These are phyloP conservation scores for Pholiota molesta DNA, from an alignment of 768 basidiomycete genomes.

Conservation along the genomic window DNA sequence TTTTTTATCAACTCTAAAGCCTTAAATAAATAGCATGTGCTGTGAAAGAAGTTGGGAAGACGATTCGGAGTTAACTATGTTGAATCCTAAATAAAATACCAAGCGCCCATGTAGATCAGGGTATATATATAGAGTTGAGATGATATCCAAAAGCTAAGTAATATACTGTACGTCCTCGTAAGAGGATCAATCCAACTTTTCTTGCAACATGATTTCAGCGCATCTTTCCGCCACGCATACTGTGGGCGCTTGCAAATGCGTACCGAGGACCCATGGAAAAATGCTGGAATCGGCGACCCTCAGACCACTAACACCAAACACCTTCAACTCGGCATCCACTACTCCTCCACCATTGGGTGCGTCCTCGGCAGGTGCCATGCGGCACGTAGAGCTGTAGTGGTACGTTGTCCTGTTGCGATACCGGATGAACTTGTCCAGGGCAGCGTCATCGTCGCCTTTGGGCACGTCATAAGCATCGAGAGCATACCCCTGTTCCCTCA, in stretches of 20 bases:
- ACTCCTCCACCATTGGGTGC: slow-evolving; percentile 9
- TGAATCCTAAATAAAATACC: not conserved
- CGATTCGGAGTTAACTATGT: not conserved
- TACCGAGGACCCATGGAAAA: slow-evolving; percentile 16
- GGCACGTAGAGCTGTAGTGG: slow-evolving; percentile 16
- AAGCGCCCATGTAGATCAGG: not conserved
- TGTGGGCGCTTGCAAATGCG: slow-evolving; percentile 16
- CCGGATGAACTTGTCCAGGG: slow-evolving; percentile 14
- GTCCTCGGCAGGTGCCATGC: slow-evolving; percentile 9
- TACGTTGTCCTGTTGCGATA: slow-evolving; percentile 13
- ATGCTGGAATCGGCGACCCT: slow-evolving; percentile 16
- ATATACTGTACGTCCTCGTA: not conserved
- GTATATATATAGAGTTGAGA: not conserved
- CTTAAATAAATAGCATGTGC: not conserved
- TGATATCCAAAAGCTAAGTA: not conserved
- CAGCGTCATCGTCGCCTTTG: slow-evolving; percentile 2
- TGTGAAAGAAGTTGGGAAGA: not conserved
- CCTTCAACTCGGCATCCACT: slow-evolving; percentile 10
- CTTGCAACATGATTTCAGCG: slow-evolving; percentile 13
- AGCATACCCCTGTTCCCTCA: slow-evolving; percentile 9
- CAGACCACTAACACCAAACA: slow-evolving; percentile 11
- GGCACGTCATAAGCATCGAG: slow-evolving; percentile 7
- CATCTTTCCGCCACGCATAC: slow-evolving; percentile 18
- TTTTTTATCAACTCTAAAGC: not conserved
- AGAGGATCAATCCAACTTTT: slow-evolving; percentile 1